Percentiles rank a stretch among this genome's conserved stretches.
Conservation (phyloP, 371 early-diverging fungal species). For the Actinomucor elegans region DNA sequence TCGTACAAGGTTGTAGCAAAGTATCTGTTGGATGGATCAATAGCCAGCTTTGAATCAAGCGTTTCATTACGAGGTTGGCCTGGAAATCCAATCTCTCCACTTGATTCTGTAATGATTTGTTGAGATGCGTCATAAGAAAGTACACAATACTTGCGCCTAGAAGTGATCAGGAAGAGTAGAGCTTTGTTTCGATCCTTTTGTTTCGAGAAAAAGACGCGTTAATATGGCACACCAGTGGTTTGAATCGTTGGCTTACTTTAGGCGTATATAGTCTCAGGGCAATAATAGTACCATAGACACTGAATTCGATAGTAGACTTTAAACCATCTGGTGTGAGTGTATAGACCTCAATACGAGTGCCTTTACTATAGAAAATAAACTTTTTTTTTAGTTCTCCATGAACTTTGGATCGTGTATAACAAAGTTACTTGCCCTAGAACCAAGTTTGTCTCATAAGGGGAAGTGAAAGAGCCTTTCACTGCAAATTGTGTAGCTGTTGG, state of each 20-base stretch:
- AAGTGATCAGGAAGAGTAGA: slow-evolving; percentile 60
- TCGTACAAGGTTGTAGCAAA: slow-evolving; percentile 37
- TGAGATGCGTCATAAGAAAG: slow-evolving; percentile 56
- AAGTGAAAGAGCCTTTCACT: slow-evolving; percentile 67
- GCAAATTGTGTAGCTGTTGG: slow-evolving; percentile 54
- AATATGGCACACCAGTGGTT: neutral
- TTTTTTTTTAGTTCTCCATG: neutral
- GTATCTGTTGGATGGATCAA: slow-evolving; percentile 59
- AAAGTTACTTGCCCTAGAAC: slow-evolving; percentile 62
- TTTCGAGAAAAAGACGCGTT: slow-evolving; percentile 7
- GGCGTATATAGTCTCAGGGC: slow-evolving; percentile 59
- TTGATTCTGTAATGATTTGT: slow-evolving; percentile 60
- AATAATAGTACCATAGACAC: slow-evolving; percentile 71
- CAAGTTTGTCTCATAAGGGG: slow-evolving; percentile 63
- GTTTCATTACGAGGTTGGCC: slow-evolving; percentile 47
- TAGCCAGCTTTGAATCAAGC: slow-evolving; percentile 33
- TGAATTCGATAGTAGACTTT: slow-evolving; percentile 65
- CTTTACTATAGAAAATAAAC: slow-evolving; percentile 51
- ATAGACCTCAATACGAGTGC: slow-evolving; percentile 73
- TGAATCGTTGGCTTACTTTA: slow-evolving; percentile 34
- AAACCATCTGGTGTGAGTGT: slow-evolving; percentile 60
- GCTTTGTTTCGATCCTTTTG: slow-evolving; percentile 50
- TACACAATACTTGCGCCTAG: slow-evolving; percentile 57
- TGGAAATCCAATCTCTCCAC: slow-evolving; percentile 62
- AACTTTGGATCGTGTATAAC: neutral